Base-by-base conservation (phyloP, 2,329 filamentous ascomycete genomes). In the Calonectria pseudoreteaudii region DNA sequence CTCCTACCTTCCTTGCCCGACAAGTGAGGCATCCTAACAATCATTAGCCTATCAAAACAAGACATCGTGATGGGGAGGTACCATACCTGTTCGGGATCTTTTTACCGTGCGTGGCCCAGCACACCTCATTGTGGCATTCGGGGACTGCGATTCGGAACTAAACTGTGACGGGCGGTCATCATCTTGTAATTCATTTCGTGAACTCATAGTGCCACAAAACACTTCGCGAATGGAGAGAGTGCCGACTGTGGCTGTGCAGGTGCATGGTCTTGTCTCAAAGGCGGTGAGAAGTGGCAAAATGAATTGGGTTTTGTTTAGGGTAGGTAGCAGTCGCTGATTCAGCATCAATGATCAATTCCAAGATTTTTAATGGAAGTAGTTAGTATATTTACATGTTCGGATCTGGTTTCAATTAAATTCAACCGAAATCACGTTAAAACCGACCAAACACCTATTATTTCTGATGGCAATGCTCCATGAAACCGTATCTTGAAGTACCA, bases 1-100 rank as follows among this genome's bases (percentile, higher is more conserved):
- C 7, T 52, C 67, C 7, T 31, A 70, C 67, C 26, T 70, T 70
- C 38, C 67, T 70, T 28, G 56, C 67, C 20, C 67, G 67, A 16
- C 67, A 70, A 30, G 56, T 70, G 23, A 62, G 41, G 13, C 67
- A 70, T 64, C 67, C 67, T 70, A 31, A 36, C 11, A 13, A 26
- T 38, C 14, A 13, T 52, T 52, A 60, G 23, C 20, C 9, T 28
- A 38, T n/a, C 4, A 64, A 38, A 6, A 16, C 11, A 18, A 28
- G 56, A 7, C 31, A 16, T 36, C n/a, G n/a, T 36, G 23, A 52
- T 18, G 13, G 20, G 38, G 44, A 20, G 23, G 9, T 30, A n/a
- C 14, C 26, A 41, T 16, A 70, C 67, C 67, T 44, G 67, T 70
- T n/a, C 67, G 41, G 31, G 67, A 62, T 31, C 53, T 34, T 41